Percentiles rank a stretch among this genome's conserved stretches.
These are phyloP conservation scores for Asterella californica DNA, from an alignment of 225 moss, liverwort and hornwort species.

Conservation along the genomic window DNA sequence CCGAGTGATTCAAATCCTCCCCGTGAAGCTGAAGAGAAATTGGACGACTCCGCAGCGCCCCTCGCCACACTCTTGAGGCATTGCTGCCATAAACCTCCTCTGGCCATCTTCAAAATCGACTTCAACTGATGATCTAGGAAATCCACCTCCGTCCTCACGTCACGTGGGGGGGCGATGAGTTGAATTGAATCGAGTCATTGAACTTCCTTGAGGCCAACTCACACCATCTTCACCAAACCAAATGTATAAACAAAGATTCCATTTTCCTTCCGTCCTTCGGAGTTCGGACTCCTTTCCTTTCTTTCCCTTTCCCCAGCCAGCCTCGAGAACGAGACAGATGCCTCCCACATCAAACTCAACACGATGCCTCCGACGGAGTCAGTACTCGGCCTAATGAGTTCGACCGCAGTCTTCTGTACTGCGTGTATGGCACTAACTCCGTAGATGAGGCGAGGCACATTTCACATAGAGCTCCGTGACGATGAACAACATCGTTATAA, in stretches of 20 bases:
- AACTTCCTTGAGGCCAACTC: neutral
- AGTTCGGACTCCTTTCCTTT: neutral
- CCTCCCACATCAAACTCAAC: too few relatives aligned
- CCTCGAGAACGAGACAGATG: too few relatives aligned
- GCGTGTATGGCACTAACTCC: too few relatives aligned
- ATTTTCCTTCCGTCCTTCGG: neutral
- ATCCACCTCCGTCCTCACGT: neutral
- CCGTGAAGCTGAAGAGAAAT: neutral
- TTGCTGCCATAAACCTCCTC: constrained; percentile 2
- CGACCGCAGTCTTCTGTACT: too few relatives aligned
- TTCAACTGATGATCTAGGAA: neutral
- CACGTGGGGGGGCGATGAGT: neutral
- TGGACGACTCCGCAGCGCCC: neutral
- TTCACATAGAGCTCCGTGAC: too few relatives aligned
- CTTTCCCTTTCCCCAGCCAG: neutral
- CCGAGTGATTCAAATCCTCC: constrained; percentile 6
- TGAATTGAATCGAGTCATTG: neutral
- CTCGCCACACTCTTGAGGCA: constrained; percentile 1
- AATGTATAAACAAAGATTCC: neutral
- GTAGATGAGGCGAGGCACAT: too few relatives aligned
- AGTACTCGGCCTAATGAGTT: too few relatives aligned
- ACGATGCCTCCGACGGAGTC: too few relatives aligned
- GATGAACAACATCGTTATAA: too few relatives aligned
- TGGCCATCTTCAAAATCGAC: neutral
- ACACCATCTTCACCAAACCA: neutral